These are phyloP conservation scores for Aspergillus kassunensis DNA, from an alignment of 495 filamentous ascomycete species.

Conservation along the genomic window DNA sequence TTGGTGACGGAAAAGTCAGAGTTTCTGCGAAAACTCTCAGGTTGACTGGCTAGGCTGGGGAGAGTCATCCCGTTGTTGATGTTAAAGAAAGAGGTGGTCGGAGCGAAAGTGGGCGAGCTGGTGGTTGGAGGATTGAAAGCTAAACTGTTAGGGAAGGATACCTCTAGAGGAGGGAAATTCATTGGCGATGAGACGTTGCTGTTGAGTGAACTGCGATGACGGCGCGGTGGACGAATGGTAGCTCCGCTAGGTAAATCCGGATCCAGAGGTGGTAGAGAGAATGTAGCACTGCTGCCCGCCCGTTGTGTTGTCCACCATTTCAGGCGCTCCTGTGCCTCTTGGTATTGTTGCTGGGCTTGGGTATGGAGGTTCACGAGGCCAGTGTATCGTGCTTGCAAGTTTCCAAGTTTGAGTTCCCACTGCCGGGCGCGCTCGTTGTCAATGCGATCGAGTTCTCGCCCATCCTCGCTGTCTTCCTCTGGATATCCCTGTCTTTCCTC, in stretches of 20 bases:
- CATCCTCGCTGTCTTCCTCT: constrained; percentile 47
- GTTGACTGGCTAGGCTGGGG: constrained; percentile 34
- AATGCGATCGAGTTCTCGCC: constrained; percentile 45
- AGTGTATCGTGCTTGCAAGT: constrained; percentile 50
- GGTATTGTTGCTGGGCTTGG: constrained; percentile 48
- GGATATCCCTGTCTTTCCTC: constrained; percentile 49
- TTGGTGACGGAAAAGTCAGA: constrained; percentile 50
- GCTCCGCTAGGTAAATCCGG: constrained; percentile 36
- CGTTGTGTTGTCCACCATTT: constrained; percentile 47
- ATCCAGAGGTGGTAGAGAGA: constrained; percentile 42
- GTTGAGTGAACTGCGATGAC: constrained; percentile 45
- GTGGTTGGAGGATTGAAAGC: constrained; percentile 43
- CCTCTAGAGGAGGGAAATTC: constrained; percentile 38
- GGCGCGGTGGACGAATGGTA: constrained; percentile 44
- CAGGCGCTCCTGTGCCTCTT: constrained; percentile 50
- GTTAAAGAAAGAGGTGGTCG: constrained; percentile 53
- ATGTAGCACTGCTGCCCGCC: constrained; percentile 39
- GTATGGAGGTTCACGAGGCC: constrained; percentile 45
- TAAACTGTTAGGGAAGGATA: constrained; percentile 33
- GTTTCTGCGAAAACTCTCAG: constrained; percentile 38
- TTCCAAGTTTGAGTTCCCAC: constrained; percentile 48
- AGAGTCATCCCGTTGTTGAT: constrained; percentile 55
- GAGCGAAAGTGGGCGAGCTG: constrained; percentile 47
- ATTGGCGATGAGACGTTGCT: constrained; percentile 48
- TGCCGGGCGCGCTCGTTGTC: constrained; percentile 56